Evolutionary conservation across 805 yeast genomes (phyloP).

Genomic region (Tetrapisispora nanseiensis): DNA sequence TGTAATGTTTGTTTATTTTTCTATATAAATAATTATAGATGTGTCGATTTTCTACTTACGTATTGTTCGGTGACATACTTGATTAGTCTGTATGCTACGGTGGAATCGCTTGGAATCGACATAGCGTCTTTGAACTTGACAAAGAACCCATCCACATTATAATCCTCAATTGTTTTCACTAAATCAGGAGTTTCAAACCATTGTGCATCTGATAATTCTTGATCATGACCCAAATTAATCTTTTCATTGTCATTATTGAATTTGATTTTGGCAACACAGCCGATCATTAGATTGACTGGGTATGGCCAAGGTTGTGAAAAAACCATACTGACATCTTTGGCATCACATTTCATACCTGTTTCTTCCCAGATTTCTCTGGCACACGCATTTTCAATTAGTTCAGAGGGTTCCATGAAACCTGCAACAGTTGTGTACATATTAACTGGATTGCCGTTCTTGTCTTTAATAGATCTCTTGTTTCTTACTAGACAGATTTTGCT

Average conservation of each 20-base stretch:
- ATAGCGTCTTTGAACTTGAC: constrained; percentile 15
- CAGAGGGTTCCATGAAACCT: constrained; percentile 94
- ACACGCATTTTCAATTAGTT: constrained; percentile 81
- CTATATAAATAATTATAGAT: neutral
- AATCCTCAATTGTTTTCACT: constrained; percentile 28
- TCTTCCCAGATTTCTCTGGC: constrained; percentile 92
- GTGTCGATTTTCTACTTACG: neutral
- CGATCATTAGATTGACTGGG: constrained; percentile 89
- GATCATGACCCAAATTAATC: constrained; percentile 70
- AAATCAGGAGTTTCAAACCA: constrained; percentile 66
- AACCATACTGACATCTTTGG: constrained; percentile 46
- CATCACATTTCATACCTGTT: constrained; percentile 62
- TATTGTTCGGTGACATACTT: constrained; percentile 5
- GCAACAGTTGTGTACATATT: constrained; percentile 78
- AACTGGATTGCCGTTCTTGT: constrained; percentile 31
- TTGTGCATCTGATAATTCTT: constrained; percentile 74
- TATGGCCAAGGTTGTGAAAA: constrained; percentile 96
- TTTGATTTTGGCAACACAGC: constrained; percentile 75
- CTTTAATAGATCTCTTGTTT: constrained; percentile 38
- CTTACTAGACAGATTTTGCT: constrained; percentile 62
- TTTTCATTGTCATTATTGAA: constrained; percentile 54
- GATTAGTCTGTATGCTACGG: constrained; percentile 25
- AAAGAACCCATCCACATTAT: constrained; percentile 15
- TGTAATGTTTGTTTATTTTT: no score
- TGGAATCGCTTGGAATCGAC: constrained; percentile 24